Evolutionary conservation across 441 rosid genomes (phyloP), one percentile per base, ranked within the genome.

Genomic region (Bruguiera hainesii): DNA sequence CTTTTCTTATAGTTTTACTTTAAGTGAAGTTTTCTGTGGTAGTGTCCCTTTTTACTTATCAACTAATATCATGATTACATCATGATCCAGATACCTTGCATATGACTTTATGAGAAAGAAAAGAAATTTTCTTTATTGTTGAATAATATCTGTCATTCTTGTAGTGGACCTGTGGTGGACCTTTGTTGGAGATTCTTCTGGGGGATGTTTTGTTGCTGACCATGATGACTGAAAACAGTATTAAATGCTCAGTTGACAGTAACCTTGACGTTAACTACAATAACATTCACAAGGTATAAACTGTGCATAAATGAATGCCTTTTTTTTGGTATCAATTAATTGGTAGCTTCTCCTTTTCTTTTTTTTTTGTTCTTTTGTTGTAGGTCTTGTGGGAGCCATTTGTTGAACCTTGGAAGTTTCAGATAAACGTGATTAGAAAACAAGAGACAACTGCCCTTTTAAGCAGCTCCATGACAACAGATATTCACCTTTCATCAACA

Each of bases 381-480:
- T 75, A 95, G 99, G 99, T 91, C 63, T 76, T 82, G 66, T 90
- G 96, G 98, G 97, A 95, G 84, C 96, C 98, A 71, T 90, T 91
- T 80, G 71, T 91, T 18, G 97, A 95, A 85, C 97, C 90, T 39
- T 95, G 98, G 97, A 85, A 77, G 62, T 87, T 95, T 81, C 83
- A 87, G 71, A 68, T 89, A 33, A 73, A 76, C 63, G 50, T 90
- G 68, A 77, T 73, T 49, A 76, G 84, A 76, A 87, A 80, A 74
- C 75, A 77, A 37, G 89, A 84, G 78, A 73, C 67, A 53, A 89
- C 79, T 72, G 69, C 87, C 73, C 82, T 91, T 68, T 67, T 87
- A 60, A 83, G 78, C 78, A 75, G 76, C 71, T 79, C 88, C 67
- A 60, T 82, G 35, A 63, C 80, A 58, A 89, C 95, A 56, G 90